phyloP scores from a whole-genome alignment of 2,329 filamentous ascomycete species.

The Huntiella omanensis region DNA sequence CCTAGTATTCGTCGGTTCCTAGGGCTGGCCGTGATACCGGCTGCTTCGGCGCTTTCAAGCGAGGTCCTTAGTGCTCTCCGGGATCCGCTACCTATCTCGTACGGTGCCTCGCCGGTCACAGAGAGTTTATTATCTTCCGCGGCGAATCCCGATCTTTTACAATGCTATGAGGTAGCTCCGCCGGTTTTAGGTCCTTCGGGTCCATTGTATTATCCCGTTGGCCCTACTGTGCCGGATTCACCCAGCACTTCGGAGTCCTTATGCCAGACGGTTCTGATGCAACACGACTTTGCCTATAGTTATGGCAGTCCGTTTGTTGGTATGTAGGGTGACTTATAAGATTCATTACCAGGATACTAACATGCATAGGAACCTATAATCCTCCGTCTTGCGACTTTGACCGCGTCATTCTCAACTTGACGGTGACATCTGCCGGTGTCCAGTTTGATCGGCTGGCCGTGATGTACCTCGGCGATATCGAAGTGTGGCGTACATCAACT shows the following conservation, averaged over 20 bases:
- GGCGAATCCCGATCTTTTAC: conserved; percentile 12
- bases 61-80: neutral
- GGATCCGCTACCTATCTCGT: neutral
- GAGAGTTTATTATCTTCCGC: neutral
- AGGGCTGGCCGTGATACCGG: neutral
- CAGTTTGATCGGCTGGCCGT: conserved; percentile 62
- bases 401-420: conserved; percentile 57
- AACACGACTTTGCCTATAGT: conserved; percentile 50
- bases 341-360: neutral
- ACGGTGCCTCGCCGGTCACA: neutral
- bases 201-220: conserved; percentile 13
- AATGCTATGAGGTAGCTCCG: conserved; percentile 51
- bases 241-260: conserved; percentile 10
- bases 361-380: conserved; percentile 34
- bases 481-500: conserved; percentile 71
- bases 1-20: too few relatives aligned
- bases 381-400: conserved; percentile 56
- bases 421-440: conserved; percentile 47
- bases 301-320: conserved; percentile 59
- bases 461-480: conserved; percentile 58
- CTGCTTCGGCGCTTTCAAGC: neutral
- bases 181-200: conserved; percentile 38
- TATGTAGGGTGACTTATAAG: conserved; percentile 18
- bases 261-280: conserved; percentile 44
- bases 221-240: conserved; percentile 12